Evolutionary conservation across 2,329 filamentous ascomycete genomes (phyloP).

Genomic region (Elsinoe fawcettii): DNA sequence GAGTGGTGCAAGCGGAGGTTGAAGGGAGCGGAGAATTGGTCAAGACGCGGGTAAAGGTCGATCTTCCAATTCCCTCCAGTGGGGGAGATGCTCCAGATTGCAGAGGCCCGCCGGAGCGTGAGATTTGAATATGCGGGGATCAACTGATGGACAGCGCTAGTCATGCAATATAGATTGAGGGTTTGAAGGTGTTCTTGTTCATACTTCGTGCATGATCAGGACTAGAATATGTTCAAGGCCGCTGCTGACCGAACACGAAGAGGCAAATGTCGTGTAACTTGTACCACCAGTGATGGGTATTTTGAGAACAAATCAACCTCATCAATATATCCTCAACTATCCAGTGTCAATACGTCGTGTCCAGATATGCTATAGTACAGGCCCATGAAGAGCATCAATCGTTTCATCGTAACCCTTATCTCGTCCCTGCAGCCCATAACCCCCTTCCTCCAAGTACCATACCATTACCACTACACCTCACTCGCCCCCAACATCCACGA

Average conservation of each 20-base stretch:
- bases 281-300: too few species aligned
- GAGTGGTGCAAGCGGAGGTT: slow-evolving; percentile 4
- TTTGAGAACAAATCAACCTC: not conserved
- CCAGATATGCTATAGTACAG: not conserved
- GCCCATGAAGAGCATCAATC: not conserved
- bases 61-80: not conserved
- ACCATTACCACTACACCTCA: not conserved
- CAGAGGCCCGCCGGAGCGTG: slow-evolving; percentile 3
- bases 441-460: too few species aligned
- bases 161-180: slow-evolving; percentile 5
- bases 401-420: not conserved
- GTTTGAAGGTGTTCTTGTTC: not conserved
- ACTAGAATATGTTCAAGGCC: not conserved
- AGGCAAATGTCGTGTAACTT: not conserved
- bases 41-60: not conserved
- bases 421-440: not conserved
- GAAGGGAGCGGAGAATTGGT: slow-evolving; percentile 7
- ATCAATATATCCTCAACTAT: not conserved
- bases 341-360: not conserved
- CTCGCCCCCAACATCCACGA: slow-evolving; percentile 24
- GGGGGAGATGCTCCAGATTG: not conserved
- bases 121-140: not conserved
- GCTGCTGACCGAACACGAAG: not conserved
- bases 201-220: not conserved
- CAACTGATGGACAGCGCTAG: not conserved